Percentiles rank a stretch among this genome's conserved stretches.
phyloP scores from a whole-genome alignment of 805 yeast genomes.

The Starmerella bacillaris region DNA sequence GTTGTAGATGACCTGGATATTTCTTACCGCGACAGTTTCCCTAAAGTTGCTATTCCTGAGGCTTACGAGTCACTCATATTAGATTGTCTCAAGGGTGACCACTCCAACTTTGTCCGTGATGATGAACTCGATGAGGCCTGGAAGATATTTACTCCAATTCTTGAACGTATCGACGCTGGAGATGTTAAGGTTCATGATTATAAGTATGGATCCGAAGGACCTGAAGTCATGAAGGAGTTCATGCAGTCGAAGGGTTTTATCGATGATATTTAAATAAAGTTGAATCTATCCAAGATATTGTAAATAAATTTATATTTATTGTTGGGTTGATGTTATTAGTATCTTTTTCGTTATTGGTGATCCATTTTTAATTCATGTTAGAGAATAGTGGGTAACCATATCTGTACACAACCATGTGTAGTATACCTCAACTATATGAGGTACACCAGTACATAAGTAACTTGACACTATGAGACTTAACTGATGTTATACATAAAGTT shows the following conservation, averaged over 20 bases:
- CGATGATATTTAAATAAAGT: neutral
- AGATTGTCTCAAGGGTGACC: constrained; percentile 81
- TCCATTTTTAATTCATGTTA: no score
- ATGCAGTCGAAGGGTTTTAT: constrained; percentile 45
- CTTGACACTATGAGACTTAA: no score
- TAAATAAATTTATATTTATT: no score
- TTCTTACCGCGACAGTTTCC: constrained; percentile 63
- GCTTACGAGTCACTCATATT: constrained; percentile 92
- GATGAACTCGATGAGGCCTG: constrained; percentile 91
- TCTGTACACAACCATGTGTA: no score
- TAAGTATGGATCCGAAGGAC: constrained; percentile 87
- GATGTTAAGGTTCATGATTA: constrained; percentile 43
- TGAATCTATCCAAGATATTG: no score
- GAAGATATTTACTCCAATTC: constrained; percentile 81
- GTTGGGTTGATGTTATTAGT: no score
- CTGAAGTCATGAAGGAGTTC: constrained; percentile 42
- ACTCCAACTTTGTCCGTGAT: constrained; percentile 92
- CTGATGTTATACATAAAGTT: no score
- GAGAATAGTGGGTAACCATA: no score
- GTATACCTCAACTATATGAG: no score
- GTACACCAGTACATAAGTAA: no score
- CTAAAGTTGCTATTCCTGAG: constrained; percentile 88
- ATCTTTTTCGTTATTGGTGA: no score
- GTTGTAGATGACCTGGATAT: constrained; percentile 80
- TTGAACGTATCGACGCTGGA: constrained; percentile 58